These are phyloP conservation scores for Debaryomycetaceae sp. DNA, from an alignment of 1,139 yeast species.

Conservation along the genomic window DNA sequence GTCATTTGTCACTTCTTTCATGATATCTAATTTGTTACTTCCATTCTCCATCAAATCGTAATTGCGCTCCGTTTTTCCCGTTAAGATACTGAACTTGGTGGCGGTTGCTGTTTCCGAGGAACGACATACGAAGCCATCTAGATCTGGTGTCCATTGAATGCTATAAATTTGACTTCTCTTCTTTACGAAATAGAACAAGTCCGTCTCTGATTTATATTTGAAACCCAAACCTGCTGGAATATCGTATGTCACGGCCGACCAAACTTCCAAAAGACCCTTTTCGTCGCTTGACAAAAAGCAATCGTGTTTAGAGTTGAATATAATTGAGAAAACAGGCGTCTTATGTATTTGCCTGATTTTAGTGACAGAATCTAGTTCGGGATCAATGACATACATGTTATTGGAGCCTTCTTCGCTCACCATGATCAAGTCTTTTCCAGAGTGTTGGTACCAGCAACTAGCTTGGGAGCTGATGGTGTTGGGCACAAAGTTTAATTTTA, in stretches of 20 bases:
- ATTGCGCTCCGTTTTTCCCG: slow-evolving; percentile 29
- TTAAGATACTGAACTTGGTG: slow-evolving; percentile 25
- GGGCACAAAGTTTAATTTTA: slow-evolving; percentile 21
- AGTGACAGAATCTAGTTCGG: slow-evolving; percentile 13
- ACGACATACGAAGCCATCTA: slow-evolving; percentile 13
- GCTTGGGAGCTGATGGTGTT: slow-evolving; percentile 7
- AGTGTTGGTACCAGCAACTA: slow-evolving; percentile 18
- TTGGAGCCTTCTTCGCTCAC: slow-evolving; percentile 19
- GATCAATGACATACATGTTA: slow-evolving; percentile 19
- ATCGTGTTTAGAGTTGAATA: slow-evolving; percentile 23
- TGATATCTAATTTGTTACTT: slow-evolving; percentile 22
- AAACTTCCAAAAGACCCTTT: slow-evolving; percentile 43
- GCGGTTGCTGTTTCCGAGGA: slow-evolving; percentile 30
- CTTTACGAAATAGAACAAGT: slow-evolving; percentile 34
- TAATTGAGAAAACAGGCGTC: slow-evolving; percentile 21
- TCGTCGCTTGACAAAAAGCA: slow-evolving; percentile 38
- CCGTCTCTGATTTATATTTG: slow-evolving; percentile 39
- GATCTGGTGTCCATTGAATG: slow-evolving; percentile 5
- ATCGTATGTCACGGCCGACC: slow-evolving; percentile 20
- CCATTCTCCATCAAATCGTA: slow-evolving; percentile 19
- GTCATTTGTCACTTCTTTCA: slow-evolving; percentile 8
- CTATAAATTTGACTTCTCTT: slow-evolving; percentile 6
- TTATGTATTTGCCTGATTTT: slow-evolving; percentile 21
- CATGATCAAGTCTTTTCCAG: slow-evolving; percentile 13
- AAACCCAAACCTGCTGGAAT: slow-evolving; percentile 22